Conservation (phyloP, 106 monocot genomes). For the Acorus gramineus region DNA sequence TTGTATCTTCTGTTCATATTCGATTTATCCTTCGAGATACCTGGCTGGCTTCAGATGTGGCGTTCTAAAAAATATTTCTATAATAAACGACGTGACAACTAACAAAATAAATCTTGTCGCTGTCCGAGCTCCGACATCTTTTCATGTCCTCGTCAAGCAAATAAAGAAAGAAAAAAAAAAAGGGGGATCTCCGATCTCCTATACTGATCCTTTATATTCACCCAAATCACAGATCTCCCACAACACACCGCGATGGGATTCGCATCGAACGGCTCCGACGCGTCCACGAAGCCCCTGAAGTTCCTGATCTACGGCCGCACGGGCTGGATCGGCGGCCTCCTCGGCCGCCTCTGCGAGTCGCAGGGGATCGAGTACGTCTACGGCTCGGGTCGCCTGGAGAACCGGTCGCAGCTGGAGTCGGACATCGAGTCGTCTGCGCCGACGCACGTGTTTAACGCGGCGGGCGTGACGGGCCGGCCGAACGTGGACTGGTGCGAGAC, state of each 20-base stretch:
- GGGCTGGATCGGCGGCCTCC: slow-evolving; percentile 24
- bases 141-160: no score
- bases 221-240: no score
- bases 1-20: no score
- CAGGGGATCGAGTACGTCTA: slow-evolving; percentile 15
- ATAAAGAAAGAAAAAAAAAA: no score
- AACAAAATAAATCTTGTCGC: no score
- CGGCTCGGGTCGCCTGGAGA: slow-evolving; percentile 15
- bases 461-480: slow-evolving; percentile 25
- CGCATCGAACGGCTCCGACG: slow-evolving; percentile 7
- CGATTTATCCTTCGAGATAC: no score
- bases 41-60: no score
- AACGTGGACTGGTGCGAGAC: slow-evolving; percentile 32
- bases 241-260: background rate
- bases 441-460: slow-evolving; percentile 29
- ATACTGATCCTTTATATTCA: no score
- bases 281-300: slow-evolving; percentile 1
- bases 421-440: slow-evolving; percentile 14
- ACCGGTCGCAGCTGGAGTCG: slow-evolving; percentile 7
- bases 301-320: slow-evolving; percentile 27
- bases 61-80: no score
- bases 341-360: slow-evolving; percentile 16
- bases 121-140: no score
- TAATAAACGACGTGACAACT: no score
- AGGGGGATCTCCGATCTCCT: no score